Evolutionary conservation across 495 filamentous ascomycete species (phyloP).

Genomic region (Aspergillus saccharolyticus): DNA sequence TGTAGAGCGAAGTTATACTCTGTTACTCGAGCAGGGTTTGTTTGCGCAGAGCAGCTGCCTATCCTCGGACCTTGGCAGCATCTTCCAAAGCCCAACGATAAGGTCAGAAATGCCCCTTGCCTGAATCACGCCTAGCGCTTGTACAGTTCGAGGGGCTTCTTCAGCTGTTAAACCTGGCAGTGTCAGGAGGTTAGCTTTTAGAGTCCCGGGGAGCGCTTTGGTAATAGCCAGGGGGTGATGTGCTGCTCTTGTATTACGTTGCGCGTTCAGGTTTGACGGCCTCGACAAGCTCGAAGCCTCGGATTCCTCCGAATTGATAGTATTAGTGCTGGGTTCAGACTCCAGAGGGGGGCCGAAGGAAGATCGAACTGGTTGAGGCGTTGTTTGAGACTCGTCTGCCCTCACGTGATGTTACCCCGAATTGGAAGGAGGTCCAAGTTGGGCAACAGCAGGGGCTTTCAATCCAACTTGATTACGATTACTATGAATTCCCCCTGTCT

Average conservation of each 20-base stretch:
- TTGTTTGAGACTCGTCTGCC: neutral
- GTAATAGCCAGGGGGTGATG: neutral
- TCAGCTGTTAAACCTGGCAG: neutral
- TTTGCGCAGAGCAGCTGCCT: neutral
- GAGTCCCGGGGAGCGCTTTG: neutral
- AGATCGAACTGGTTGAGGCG: neutral
- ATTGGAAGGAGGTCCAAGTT: neutral
- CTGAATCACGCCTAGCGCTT: conserved; percentile 5
- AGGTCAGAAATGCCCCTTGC: conserved; percentile 10
- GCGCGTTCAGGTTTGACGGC: neutral
- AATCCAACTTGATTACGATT: neutral
- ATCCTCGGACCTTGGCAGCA: neutral
- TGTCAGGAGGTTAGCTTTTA: neutral
- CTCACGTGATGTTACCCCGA: neutral
- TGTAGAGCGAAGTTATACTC: neutral
- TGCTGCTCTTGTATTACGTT: neutral
- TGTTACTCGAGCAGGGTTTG: neutral
- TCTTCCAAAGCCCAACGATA: neutral
- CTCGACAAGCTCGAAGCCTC: neutral
- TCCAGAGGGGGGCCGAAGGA: neutral
- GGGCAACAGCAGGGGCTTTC: neutral
- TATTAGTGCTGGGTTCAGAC: neutral
- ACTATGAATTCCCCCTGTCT: too few relatives aligned
- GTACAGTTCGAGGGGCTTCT: neutral
- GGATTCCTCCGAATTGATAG: too few relatives aligned